phyloP scores from a whole-genome alignment of 202 grass and related monocot genomes.

The Musa balbisiana region DNA sequence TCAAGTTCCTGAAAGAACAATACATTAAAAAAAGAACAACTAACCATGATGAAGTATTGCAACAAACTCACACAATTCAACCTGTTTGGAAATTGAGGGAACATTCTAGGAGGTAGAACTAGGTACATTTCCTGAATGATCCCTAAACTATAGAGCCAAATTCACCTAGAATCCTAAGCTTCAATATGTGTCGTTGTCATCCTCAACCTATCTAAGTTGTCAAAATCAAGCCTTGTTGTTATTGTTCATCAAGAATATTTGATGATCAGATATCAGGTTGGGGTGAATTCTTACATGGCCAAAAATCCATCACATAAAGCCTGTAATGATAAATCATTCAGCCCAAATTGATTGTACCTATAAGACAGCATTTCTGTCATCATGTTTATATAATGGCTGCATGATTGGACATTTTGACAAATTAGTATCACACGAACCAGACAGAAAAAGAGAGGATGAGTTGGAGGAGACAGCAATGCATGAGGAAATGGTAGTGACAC shows the following conservation, averaged over 20 bases:
- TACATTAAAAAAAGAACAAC: background rate
- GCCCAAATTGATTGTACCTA: no score
- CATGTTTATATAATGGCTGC: background rate
- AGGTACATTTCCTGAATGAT: background rate
- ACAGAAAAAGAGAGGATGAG: no score
- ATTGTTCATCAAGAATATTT: background rate
- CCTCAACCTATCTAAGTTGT: background rate
- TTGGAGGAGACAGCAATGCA: no score
- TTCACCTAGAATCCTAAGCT: background rate
- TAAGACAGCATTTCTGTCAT: background rate
- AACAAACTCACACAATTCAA: background rate
- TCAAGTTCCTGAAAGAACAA: slow-evolving; percentile 72
- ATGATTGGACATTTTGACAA: background rate
- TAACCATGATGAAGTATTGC: background rate
- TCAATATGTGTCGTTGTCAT: background rate
- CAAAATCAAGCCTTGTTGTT: background rate
- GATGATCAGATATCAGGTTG: background rate
- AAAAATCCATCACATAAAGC: background rate
- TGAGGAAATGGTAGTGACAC: no score
- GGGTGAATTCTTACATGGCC: background rate
- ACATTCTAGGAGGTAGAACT: background rate
- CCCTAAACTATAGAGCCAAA: background rate
- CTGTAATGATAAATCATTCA: background rate
- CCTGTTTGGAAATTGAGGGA: background rate
- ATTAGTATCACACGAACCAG: no score